phyloP scores from a whole-genome alignment of 371 early-diverging fungal genomes.

The Sporodiniella umbellata region DNA sequence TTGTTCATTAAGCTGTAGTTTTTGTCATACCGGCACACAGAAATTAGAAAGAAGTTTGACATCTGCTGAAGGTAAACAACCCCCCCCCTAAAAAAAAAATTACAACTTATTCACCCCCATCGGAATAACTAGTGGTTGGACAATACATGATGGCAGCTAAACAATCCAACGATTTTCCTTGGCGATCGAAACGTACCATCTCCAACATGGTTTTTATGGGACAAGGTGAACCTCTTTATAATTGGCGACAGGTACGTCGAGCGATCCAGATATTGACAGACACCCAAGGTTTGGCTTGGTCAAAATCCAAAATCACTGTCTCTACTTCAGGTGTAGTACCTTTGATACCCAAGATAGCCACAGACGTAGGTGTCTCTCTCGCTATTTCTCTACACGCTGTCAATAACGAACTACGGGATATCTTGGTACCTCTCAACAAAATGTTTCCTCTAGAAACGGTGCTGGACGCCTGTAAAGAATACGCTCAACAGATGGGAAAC shows the following conservation, averaged over 20 bases:
- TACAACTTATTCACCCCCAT: too few relatives aligned
- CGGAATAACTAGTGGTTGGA: conserved; percentile 75
- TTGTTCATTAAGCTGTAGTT: conserved; percentile 82
- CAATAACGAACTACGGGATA: conserved; percentile 70
- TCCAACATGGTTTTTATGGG: conserved; percentile 93
- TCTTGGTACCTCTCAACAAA: conserved; percentile 87
- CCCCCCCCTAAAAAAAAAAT: too few relatives aligned
- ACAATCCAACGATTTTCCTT: conserved; percentile 54
- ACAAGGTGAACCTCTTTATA: conserved; percentile 89
- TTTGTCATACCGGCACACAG: conserved; percentile 94
- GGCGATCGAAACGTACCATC: conserved; percentile 46
- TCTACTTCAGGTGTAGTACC: conserved; percentile 92
- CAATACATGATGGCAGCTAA: conserved; percentile 80
- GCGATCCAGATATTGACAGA: conserved; percentile 77
- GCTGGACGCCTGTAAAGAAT: conserved; percentile 69
- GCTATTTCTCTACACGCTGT: conserved; percentile 91
- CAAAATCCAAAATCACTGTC: conserved; percentile 77
- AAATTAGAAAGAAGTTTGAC: conserved; percentile 75
- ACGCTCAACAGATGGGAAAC: conserved; percentile 48
- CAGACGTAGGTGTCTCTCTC: conserved; percentile 77
- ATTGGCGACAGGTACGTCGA: conserved; percentile 71
- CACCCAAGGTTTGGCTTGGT: conserved; percentile 61
- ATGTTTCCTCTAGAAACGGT: conserved; percentile 70
- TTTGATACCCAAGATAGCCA: conserved; percentile 67
- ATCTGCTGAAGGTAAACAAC: conserved; percentile 64